Evolutionary conservation across 257 asterid species (phyloP), one percentile per base, ranked within the genome.

Genomic region (Asclepias syriaca): DNA sequence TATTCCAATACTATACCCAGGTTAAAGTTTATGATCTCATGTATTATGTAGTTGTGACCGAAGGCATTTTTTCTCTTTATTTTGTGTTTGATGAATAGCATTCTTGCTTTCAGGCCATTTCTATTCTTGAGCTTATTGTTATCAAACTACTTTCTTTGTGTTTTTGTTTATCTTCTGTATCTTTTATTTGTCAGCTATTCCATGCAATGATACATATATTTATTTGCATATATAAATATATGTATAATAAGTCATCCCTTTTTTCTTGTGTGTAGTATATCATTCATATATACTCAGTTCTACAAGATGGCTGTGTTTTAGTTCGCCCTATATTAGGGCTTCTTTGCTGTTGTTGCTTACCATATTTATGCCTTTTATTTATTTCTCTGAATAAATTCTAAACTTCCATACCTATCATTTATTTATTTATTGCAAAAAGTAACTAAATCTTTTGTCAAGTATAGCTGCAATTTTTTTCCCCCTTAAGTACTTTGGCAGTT

Each of bases 1-100:
- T 94, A 75, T 94, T 81, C 84, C 91, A 88, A 79, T 91, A 94
- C 78, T 91, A 81, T 81, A 85, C 96, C 66, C 93, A 83, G 97
- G 99, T 94, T 51, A 77, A 39, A 76, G 49, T 73, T 69, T 53
- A 65, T 54, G 53, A 34, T 57, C 24, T 2, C 43, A 29, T 50
- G 51, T 24, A 16, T 16, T 19, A 49, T 73, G 48, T 51, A 37
- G 67, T 49, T n/a, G 15, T 59, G 45, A 45, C 19, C 51, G 56
- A 50, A 69, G 60, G 78, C 68, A 57, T 46, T 34, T 32, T 29
- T 56, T 37, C 53, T 60, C 55, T 37, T 15, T 32, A 8, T 75
- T 15, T 27, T 18, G 0, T 45, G 24, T 34, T 64, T 59, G 46
- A 50, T 45, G 6, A 6, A 3, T 53, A 21, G 29, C 54, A 22